A percentile compares a stretch with the other conserved stretches of the same genome.
Evolutionary conservation across 2,329 filamentous ascomycete genomes (phyloP).

Genomic region (Aspergillus candidus): DNA sequence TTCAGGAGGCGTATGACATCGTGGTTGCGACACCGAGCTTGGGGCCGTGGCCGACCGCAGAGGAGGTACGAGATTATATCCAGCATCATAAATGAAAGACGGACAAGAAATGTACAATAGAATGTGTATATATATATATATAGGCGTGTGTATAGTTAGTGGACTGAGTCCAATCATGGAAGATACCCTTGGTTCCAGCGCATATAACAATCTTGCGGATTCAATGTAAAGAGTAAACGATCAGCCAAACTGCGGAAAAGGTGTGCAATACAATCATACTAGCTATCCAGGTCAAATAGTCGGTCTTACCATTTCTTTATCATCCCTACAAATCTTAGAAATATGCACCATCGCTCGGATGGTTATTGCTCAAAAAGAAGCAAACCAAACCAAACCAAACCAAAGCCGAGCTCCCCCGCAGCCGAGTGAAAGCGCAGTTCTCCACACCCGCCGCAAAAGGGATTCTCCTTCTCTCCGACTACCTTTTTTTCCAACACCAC

Average conservation of each 20-base stretch:
- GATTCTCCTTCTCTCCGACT: background rate
- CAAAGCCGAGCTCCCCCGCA: slow-evolving; percentile 3
- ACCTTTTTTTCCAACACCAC: no score
- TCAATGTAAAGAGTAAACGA: no score
- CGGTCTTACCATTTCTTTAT: no score
- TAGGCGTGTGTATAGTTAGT: slow-evolving; percentile 5
- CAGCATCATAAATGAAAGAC: slow-evolving; percentile 15
- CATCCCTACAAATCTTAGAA: no score
- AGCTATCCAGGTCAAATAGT: no score
- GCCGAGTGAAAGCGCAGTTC: background rate
- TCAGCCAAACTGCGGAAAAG: no score
- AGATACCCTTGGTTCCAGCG: slow-evolving; percentile 10
- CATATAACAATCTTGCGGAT: no score
- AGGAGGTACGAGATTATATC: slow-evolving; percentile 35
- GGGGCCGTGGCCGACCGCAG: slow-evolving; percentile 38
- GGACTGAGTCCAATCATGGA: background rate
- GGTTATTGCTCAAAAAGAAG: no score
- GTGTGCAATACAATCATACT: no score
- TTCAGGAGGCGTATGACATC: slow-evolving; percentile 34
- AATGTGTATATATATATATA: slow-evolving; percentile 14
- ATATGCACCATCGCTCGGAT: no score
- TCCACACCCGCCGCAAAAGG: background rate
- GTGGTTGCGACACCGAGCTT: slow-evolving; percentile 29
- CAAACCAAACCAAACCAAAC: background rate
- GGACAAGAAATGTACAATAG: slow-evolving; percentile 12